phyloP scores from a whole-genome alignment of 805 yeast species.

The Pichia deserticola region DNA sequence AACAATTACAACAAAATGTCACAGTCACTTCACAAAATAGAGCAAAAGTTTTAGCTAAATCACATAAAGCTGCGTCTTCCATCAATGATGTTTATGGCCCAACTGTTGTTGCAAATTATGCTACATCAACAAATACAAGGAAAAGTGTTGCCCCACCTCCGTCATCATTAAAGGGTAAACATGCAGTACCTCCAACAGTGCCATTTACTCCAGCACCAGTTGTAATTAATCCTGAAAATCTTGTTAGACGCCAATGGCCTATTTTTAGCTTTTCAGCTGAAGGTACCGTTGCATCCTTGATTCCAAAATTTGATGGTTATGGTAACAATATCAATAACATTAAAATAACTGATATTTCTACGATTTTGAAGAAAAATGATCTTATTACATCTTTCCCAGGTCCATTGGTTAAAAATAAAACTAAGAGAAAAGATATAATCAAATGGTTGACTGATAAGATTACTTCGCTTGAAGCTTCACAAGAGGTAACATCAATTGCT shows the following conservation, averaged over 20 bases:
- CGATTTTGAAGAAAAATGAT: conserved; percentile 37
- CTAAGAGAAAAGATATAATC: conserved; percentile 59
- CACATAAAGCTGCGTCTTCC: conserved; percentile 4
- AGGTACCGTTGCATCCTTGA: conserved; percentile 35
- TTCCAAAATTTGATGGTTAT: conserved; percentile 36
- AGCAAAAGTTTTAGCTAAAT: too few relatives aligned
- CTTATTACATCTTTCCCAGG: conserved; percentile 54
- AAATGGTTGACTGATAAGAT: conserved; percentile 51
- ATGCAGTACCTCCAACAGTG: conserved; percentile 7
- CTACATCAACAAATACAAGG: conserved; percentile 7
- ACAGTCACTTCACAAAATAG: too few relatives aligned
- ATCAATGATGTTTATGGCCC: conserved; percentile 15
- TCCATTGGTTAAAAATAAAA: conserved; percentile 52
- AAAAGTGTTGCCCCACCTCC: conserved; percentile 13
- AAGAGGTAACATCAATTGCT: conserved; percentile 6
- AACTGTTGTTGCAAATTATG: conserved; percentile 9
- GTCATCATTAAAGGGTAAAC: conserved; percentile 2
- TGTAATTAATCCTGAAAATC: conserved; percentile 45
- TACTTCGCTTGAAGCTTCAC: conserved; percentile 5
- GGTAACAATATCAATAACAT: conserved; percentile 29
- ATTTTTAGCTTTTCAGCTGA: conserved; percentile 59
- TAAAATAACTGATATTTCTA: conserved; percentile 29
- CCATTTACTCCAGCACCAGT: conserved; percentile 28
- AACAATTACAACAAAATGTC: too few relatives aligned
- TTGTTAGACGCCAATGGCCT: conserved; percentile 63